These are phyloP conservation scores for Penicillium cosmopolitanum DNA, from an alignment of 495 filamentous ascomycete species.

Conservation along the genomic window DNA sequence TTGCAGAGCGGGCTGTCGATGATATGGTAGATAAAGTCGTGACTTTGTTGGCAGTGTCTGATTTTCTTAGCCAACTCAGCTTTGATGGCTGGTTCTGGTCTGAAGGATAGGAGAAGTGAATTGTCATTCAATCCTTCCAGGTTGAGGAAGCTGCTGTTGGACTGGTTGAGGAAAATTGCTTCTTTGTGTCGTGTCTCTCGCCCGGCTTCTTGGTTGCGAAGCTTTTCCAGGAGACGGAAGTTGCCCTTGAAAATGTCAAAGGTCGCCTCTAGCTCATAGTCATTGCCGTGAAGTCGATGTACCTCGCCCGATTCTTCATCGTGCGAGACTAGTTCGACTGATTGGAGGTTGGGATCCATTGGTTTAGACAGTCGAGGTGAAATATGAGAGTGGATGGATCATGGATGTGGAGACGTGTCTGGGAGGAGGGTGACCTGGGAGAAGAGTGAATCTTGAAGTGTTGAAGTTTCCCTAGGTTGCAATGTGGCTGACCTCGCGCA, in stretches of 20 bases:
- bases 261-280: slow-evolving; percentile 28
- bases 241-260: slow-evolving; percentile 31
- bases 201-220: slow-evolving; percentile 14
- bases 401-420: too few species aligned
- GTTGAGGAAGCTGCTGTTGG: slow-evolving; percentile 30
- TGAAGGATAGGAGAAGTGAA: slow-evolving; percentile 31
- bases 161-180: slow-evolving; percentile 18
- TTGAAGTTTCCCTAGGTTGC: too few species aligned
- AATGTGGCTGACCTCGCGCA: too few species aligned
- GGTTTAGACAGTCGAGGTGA: too few species aligned
- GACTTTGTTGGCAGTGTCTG: slow-evolving; percentile 3
- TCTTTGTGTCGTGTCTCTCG: slow-evolving; percentile 3
- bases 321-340: slow-evolving; percentile 21
- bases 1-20: slow-evolving; percentile 22
- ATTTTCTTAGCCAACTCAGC: not conserved
- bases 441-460: too few species aligned
- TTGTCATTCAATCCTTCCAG: slow-evolving; percentile 33
- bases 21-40: slow-evolving; percentile 20
- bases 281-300: slow-evolving; percentile 18
- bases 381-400: too few species aligned
- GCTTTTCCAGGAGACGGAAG: slow-evolving; percentile 29
- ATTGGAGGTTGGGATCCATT: not conserved
- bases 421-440: too few species aligned
- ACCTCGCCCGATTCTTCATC: slow-evolving; percentile 20
- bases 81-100: not conserved